Evolutionary conservation across 2,329 filamentous ascomycete species (phyloP), one percentile per base, ranked within the genome.

Genomic region (Monosporascus sp.): DNA sequence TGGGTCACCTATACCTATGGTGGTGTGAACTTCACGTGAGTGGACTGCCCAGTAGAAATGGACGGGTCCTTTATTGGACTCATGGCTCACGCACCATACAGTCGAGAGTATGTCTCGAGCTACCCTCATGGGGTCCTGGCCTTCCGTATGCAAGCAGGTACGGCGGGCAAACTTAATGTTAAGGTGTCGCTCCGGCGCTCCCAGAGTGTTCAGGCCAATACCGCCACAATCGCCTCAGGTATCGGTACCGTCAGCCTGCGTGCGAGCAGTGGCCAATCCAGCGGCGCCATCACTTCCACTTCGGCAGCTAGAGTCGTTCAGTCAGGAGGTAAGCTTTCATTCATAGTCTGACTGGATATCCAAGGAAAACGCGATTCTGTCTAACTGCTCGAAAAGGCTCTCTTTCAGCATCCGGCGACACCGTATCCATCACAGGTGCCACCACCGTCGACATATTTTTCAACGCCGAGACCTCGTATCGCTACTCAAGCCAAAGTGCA

Each of bases 91-190:
- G 15, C 7, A 7, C 7, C 20, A 2, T 56, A 64, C 46, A 64
- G 67, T 35, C 68, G 75, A 9, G 68, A 78, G 52, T 61, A 65
- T 9, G 61, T 79, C 39, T 72, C 73, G 24, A 76, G 72, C 54
- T 69, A 71, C 52, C 70, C 74, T 1, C 70, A 74, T 24, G 65
- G 69, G 27, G 66, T 73, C 3, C 57, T 78, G 15, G 72, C 68
- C 1, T 59, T 74, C 15, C 51, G 61, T 1, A 54, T 64, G 11
- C 56, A 35, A 5, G 54, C 59, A 44, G 35, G 55, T 55, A n/a
- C 53, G 43, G 7, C 57, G 3, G 54, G 62, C 14, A 50, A 51
- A 20, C 54, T 65, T 1, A 60, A 58, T 3, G 60, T 67, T 7
- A 48, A 64, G 0, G 15, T 68, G 1, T 57, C 64, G 2, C 44